Evolutionary conservation across 208 protist species (phyloP), one percentile per base, ranked within the genome.

Genomic region (Trypanosoma vivax): DNA sequence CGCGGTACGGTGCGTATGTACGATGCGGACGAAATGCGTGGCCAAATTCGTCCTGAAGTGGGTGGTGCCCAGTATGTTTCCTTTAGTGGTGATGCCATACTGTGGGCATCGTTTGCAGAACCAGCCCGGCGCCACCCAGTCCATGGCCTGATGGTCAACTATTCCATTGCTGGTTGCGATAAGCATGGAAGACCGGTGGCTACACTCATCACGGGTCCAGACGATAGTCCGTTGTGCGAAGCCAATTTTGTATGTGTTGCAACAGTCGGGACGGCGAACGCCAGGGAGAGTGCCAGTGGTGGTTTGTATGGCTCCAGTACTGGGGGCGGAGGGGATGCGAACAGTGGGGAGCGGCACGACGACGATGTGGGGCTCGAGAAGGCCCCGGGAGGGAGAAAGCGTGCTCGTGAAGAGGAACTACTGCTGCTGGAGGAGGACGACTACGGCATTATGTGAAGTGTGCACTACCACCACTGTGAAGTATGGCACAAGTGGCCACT

Each of bases 41-140:
- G 83, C 33, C 77, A 85, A 48, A 68, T 91, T 43, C 73, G 63
- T 9, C 76, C 79, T 28, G 76, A 88, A 29, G 74, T 79, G 42
- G 25, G 40, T 2, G 56, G 54, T 37, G 31, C 30, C 16, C 45
- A 47, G 6, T 52, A 66, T 30, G 83, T 91, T 5, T 49, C 77
- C 5, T 91, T 91, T 41, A 60, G 60, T 59, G 38, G 52, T 13
- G 61, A 78, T 45, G 51, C 76, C 6, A 30, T 91, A 18, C 65
- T 91, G 2, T 91, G 76, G 76, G 76, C 79, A 34, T 21, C 62
- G 19, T 50, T 14, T 1, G 38, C 75, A 37, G 60, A 65, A 14
- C 31, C 50, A 11, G 38, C 50, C 21, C 41, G 50, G 2, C 41
- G 60, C 21, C 50, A 51, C 6, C 51, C 55, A 3, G 60, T 65